Evolutionary conservation across 495 filamentous ascomycete genomes (phyloP).

Genomic region (Chaetomium cochliodes): DNA sequence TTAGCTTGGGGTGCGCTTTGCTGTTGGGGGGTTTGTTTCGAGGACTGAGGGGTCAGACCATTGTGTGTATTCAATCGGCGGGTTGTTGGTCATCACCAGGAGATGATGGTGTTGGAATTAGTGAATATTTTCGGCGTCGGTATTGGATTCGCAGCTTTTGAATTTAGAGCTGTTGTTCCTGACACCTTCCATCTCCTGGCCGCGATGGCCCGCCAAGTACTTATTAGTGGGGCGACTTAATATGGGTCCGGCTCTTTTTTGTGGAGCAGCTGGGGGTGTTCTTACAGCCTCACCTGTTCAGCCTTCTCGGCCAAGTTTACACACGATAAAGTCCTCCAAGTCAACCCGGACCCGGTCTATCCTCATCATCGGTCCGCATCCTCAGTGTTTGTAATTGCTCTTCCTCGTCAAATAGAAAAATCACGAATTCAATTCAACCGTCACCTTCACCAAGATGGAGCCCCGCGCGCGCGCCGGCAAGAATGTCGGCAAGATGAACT

Average conservation of each 20-base stretch:
- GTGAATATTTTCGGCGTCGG: not conserved
- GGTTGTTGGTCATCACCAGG: too few relatives aligned
- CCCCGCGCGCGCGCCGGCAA: conserved; percentile 73
- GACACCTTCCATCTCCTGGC: conserved; percentile 4
- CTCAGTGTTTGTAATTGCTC: too few relatives aligned
- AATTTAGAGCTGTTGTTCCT: not conserved
- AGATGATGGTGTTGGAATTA: not conserved
- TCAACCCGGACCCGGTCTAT: not conserved
- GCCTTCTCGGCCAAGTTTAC: conserved; percentile 6
- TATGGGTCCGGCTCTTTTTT: not conserved
- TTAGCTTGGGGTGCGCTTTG: conserved; percentile 30
- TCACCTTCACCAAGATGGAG: conserved; percentile 54
- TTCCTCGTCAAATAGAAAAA: not conserved
- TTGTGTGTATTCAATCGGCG: conserved; percentile 12
- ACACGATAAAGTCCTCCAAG: not conserved
- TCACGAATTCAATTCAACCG: not conserved
- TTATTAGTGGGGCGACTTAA: not conserved
- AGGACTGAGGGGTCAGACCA: conserved; percentile 22
- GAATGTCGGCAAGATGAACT: conserved; percentile 88
- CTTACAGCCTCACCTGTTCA: conserved; percentile 14
- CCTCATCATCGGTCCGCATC: too few relatives aligned
- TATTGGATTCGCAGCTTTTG: too few relatives aligned
- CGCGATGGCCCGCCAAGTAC: not conserved
- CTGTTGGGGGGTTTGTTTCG: not conserved
- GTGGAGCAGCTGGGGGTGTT: conserved; percentile 5